Evolutionary conservation across 2,329 filamentous ascomycete species (phyloP), one percentile per base, ranked within the genome.

Genomic region (Monascus ruber): DNA sequence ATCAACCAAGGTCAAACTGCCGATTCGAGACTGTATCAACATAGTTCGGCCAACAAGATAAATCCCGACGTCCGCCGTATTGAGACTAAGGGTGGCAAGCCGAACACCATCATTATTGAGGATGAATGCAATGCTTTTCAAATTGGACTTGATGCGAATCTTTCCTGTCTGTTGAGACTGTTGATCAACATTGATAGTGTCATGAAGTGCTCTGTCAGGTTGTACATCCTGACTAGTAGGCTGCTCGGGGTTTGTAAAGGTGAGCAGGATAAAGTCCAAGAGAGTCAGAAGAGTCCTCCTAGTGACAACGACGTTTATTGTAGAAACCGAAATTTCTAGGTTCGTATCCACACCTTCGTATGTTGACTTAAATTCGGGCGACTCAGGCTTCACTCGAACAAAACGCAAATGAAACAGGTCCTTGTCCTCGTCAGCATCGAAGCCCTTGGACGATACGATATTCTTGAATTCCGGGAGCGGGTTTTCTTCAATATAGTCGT

Each of bases 31-130:
- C 35, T 82, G 85, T 25, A 98, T 77, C 28, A 85, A 78, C 84
- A 98, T 91, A 0, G 85, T 82, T 49, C 80, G 85, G 32, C 83
- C 87, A 37, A 83, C 77, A 4, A 98, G 69, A 65, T 94, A 94
- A 5, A 98, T 81, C 1, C 85, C 85, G 28, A 95, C 82, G 56
- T 95, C 85, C 2, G 88, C 91, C 43, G 91, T 89, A 49, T 86
- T 93, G 53, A 99, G 78, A 39, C 87, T 91, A 11, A 98, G 65
- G 0, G 91, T 98, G 26, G 91, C 91, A 26, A 99, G 73, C 25
- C 91, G 79, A 42, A 96, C 93, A 0, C 91, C 91, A 58, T 99
- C 93, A 47, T 98, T 96, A 59, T 99, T 99, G 40, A 99, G 71
- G 46, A 98, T 89, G 26, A 98, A 72, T 2, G 86, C 79, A 47